Evolutionary conservation across 768 basidiomycete species (phyloP).

Genomic region (Pisolithus tinctorius): DNA sequence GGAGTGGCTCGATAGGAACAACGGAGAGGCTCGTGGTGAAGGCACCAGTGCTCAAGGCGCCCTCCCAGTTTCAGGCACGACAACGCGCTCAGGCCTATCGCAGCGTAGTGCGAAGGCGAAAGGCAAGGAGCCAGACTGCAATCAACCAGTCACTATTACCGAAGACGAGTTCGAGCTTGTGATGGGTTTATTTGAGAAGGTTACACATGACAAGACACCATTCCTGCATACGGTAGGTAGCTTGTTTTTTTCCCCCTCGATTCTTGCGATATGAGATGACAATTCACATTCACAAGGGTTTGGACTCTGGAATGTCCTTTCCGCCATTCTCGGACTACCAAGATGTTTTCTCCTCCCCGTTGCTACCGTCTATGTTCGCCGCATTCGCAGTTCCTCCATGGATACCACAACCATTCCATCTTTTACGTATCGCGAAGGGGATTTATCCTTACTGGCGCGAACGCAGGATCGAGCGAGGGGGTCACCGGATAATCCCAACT

Average conservation of each 20-base stretch:
- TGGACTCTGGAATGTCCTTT: conserved; percentile 62
- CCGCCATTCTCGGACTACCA: conserved; percentile 69
- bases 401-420: conserved; percentile 54
- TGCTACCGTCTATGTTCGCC: conserved; percentile 57
- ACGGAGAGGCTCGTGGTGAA: conserved; percentile 78
- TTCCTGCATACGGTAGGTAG: conserved; percentile 80
- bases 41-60: conserved; percentile 77
- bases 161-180: conserved; percentile 95
- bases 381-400: conserved; percentile 57
- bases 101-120: conserved; percentile 69
- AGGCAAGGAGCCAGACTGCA: conserved; percentile 74
- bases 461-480: conserved; percentile 70
- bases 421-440: conserved; percentile 63
- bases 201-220: conserved; percentile 84
- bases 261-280: background rate
- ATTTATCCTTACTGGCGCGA: conserved; percentile 91
- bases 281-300: conserved; percentile 34
- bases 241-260: background rate
- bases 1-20: conserved; percentile 91
- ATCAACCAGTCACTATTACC: conserved; percentile 57
- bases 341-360: conserved; percentile 48
- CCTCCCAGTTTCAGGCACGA: conserved; percentile 41
- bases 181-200: conserved; percentile 90
- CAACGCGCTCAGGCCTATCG: conserved; percentile 48
- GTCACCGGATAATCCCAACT: conserved; percentile 78